Evolutionary conservation across 2,329 filamentous ascomycete species (phyloP).

Genomic region (Curvularia eragrostidis): DNA sequence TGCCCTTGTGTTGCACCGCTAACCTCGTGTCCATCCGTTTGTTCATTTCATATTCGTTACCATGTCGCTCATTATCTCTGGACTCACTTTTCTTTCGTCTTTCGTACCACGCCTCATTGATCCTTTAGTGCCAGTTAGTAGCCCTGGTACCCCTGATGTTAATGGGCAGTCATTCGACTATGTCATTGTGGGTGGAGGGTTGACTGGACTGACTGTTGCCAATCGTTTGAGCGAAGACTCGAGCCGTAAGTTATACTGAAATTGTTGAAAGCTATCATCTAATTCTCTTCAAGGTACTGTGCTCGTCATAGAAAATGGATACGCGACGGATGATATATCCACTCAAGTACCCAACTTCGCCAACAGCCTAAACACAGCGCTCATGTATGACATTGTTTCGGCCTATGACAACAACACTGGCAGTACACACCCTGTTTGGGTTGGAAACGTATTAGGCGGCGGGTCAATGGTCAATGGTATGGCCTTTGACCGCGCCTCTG

Average conservation of each 20-base stretch:
- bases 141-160: slow-evolving; percentile 20
- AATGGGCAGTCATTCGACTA: slow-evolving; percentile 39
- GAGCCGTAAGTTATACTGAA: slow-evolving; percentile 20
- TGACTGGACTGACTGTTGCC: slow-evolving; percentile 40
- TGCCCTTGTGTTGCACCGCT: background rate
- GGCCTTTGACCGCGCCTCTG: slow-evolving; percentile 47
- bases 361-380: slow-evolving; percentile 29
- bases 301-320: slow-evolving; percentile 39
- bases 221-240: slow-evolving; percentile 41
- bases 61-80: slow-evolving; percentile 21
- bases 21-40: slow-evolving; percentile 6
- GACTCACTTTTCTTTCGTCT: slow-evolving; percentile 23
- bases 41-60: slow-evolving; percentile 5
- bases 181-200: slow-evolving; percentile 42
- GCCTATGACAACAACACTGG: slow-evolving; percentile 28
- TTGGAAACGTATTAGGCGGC: slow-evolving; percentile 45
- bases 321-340: slow-evolving; percentile 30
- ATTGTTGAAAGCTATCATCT: background rate
- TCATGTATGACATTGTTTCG: slow-evolving; percentile 37
- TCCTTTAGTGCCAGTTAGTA: slow-evolving; percentile 1
- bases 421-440: slow-evolving; percentile 24
- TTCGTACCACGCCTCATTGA: slow-evolving; percentile 22
- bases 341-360: slow-evolving; percentile 33
- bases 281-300: slow-evolving; percentile 29
- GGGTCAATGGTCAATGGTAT: slow-evolving; percentile 50